phyloP scores from a whole-genome alignment of 768 basidiomycete species.

The Rhodocollybia butyracea region DNA sequence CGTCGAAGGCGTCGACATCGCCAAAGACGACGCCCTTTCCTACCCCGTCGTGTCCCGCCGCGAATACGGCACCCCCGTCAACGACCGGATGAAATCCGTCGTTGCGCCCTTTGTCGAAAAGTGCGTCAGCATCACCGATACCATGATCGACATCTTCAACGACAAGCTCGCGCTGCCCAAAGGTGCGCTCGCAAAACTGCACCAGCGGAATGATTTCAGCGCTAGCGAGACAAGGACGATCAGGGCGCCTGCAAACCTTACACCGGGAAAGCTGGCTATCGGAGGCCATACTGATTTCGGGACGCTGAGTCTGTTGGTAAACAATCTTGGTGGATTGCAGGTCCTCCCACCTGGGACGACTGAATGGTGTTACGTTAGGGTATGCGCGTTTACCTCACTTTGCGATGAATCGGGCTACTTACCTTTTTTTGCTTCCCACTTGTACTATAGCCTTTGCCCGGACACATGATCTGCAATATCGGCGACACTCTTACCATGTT shows the following conservation, averaged over 20 bases:
- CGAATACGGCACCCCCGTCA: slow-evolving; percentile 39
- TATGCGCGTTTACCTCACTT: slow-evolving; percentile 24
- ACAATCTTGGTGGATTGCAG: slow-evolving; percentile 67
- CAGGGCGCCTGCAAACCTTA: slow-evolving; percentile 30
- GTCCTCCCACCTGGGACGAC: slow-evolving; percentile 60
- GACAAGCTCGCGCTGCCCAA: slow-evolving; percentile 36
- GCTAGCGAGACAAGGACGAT: slow-evolving; percentile 43
- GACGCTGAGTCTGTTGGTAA: slow-evolving; percentile 68
- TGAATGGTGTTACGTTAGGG: slow-evolving; percentile 68
- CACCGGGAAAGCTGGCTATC: slow-evolving; percentile 27
- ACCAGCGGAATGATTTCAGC: slow-evolving; percentile 31
- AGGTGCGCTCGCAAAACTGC: slow-evolving; percentile 33
- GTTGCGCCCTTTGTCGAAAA: slow-evolving; percentile 22
- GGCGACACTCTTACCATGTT: slow-evolving; percentile 62
- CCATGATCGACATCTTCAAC: slow-evolving; percentile 40
- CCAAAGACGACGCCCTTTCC: slow-evolving; percentile 47
- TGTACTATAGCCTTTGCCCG: slow-evolving; percentile 50
- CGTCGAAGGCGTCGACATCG: slow-evolving; percentile 44
- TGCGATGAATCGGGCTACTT: too few species aligned
- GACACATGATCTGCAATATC: slow-evolving; percentile 58
- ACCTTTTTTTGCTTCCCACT: slow-evolving; percentile 16
- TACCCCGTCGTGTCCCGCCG: slow-evolving; percentile 39
- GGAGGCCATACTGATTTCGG: slow-evolving; percentile 70
- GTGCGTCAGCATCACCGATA: slow-evolving; percentile 31
- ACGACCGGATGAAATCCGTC: slow-evolving; percentile 32